Percentiles rank a stretch among this genome's conserved stretches.
Evolutionary conservation across 1,284 basidiomycete species (phyloP).

Genomic region (Peniophora sp.): DNA sequence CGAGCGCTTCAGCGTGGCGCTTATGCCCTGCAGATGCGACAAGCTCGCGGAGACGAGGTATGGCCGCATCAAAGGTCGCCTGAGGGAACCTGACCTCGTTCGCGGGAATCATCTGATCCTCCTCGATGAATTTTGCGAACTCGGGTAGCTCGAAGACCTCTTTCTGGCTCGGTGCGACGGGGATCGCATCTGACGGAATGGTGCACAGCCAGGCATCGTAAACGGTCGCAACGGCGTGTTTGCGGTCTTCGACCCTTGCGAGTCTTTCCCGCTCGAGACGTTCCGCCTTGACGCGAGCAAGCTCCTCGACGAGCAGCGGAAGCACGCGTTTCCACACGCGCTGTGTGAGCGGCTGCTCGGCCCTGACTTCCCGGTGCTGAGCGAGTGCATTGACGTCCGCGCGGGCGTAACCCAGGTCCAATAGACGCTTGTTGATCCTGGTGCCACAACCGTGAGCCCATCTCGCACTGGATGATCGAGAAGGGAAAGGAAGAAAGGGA

Average conservation of each 20-base stretch:
- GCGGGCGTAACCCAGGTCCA: background rate
- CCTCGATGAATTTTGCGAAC: background rate
- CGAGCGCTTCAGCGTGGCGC: background rate
- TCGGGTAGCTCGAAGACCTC: background rate
- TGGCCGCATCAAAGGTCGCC: background rate
- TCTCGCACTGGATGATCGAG: background rate
- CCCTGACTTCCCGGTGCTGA: background rate
- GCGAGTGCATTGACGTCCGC: background rate
- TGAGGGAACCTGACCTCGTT: background rate
- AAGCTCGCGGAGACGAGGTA: background rate
- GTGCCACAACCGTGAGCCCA: background rate
- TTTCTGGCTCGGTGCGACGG: background rate
- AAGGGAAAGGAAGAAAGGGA: background rate
- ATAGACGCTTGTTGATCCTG: background rate
- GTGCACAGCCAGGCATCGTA: background rate
- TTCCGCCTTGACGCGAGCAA: background rate
- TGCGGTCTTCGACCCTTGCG: background rate
- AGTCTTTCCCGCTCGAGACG: background rate
- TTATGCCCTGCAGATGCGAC: background rate
- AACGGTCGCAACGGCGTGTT: background rate
- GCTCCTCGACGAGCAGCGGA: background rate
- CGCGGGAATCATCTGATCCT: background rate
- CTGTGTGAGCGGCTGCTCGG: background rate
- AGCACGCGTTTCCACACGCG: slow-evolving; percentile 1
- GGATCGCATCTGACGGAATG: background rate